Conservation (phyloP, 805 yeast genomes). For the Ascoidea tarda region DNA sequence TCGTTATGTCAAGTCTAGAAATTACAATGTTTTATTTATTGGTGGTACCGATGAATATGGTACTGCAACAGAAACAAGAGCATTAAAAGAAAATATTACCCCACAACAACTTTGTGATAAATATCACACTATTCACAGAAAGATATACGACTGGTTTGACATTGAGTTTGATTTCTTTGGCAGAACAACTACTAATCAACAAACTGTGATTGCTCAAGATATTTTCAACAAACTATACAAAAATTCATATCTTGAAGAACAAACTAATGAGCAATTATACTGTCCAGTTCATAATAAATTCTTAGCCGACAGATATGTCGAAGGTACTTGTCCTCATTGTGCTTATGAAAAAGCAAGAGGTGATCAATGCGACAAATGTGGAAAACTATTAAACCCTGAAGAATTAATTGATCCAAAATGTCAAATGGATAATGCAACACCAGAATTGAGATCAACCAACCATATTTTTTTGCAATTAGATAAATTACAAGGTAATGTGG, state of each 20-base stretch:
- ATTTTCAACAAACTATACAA: constrained; percentile 65
- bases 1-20: constrained; percentile 79
- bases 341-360: constrained; percentile 95
- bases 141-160: constrained; percentile 94
- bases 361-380: constrained; percentile 98
- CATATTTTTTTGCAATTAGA: constrained; percentile 78
- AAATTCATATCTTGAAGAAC: constrained; percentile 77
- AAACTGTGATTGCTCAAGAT: constrained; percentile 92
- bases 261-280: constrained; percentile 77
- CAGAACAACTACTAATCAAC: constrained; percentile 83
- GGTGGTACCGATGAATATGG: constrained; percentile 99
- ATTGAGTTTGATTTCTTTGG: constrained; percentile 93
- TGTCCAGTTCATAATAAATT: constrained; percentile 85
- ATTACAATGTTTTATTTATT: constrained; percentile 70
- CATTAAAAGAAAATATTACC: constrained; percentile 81
- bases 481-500: constrained; percentile 65
- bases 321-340: constrained; percentile 96
- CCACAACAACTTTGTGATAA: constrained; percentile 87
- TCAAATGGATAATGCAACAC: constrained; percentile 76
- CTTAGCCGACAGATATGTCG: constrained; percentile 93
- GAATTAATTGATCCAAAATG: constrained; percentile 93
- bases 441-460: constrained; percentile 67
- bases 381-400: constrained; percentile 75
- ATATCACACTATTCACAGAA: constrained; percentile 73
- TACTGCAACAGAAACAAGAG: constrained; percentile 98